Conservation (phyloP, 2,329 filamentous ascomycete genomes). For the Penicillium janthinellum region DNA sequence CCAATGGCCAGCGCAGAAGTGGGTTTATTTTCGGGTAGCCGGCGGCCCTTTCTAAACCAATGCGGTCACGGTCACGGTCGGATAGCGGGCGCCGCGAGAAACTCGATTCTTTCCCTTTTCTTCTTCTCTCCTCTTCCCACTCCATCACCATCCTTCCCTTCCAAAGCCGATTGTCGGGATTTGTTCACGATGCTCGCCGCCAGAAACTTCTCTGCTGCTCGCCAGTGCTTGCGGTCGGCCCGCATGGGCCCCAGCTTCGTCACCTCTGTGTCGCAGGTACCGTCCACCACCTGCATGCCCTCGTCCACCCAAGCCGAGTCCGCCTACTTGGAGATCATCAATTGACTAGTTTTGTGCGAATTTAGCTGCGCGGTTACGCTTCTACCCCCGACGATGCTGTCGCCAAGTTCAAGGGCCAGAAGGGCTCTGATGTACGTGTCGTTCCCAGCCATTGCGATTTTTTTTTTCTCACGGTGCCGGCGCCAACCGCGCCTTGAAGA, state of each 20-base stretch:
- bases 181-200: conserved; percentile 74
- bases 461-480: conserved; percentile 27
- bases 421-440: conserved; percentile 77
- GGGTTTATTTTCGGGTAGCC: conserved; percentile 23
- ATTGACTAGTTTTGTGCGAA: conserved; percentile 21
- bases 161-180: conserved; percentile 25
- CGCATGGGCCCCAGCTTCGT: conserved; percentile 50
- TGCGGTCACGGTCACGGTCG: conserved; percentile 25
- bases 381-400: conserved; percentile 65
- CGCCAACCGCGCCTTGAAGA: conserved; percentile 24
- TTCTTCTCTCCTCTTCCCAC: conserved; percentile 24
- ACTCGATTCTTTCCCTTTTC: conserved; percentile 28
- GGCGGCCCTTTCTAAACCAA: conserved; percentile 26
- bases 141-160: conserved; percentile 17
- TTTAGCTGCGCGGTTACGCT: conserved; percentile 63
- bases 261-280: conserved; percentile 61
- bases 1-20: conserved; percentile 15
- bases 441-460: conserved; percentile 26
- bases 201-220: conserved; percentile 73
- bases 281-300: conserved; percentile 16
- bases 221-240: conserved; percentile 75
- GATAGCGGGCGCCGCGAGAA: conserved; percentile 28
- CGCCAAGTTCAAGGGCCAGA: conserved; percentile 90
- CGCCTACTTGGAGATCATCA: conserved; percentile 7
- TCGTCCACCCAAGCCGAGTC: conserved; percentile 9